phyloP scores from a whole-genome alignment of 164 flowering plant species.

The Dillenia turbinata region DNA sequence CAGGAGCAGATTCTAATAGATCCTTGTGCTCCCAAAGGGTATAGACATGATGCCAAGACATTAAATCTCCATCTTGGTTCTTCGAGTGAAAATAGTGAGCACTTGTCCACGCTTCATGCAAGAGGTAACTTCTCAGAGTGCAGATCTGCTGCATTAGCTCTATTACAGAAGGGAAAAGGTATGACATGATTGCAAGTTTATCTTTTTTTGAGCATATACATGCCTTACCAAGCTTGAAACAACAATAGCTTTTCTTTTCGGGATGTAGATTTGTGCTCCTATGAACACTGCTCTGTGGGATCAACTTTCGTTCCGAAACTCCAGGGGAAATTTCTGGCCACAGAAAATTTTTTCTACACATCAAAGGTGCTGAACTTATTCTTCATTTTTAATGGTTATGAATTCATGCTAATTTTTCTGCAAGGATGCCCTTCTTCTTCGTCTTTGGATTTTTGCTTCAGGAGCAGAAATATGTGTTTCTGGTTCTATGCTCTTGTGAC shows the following conservation, averaged over 20 bases:
- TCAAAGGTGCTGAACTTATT: constrained; percentile 49
- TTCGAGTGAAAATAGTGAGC: constrained; percentile 21
- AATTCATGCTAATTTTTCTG: not conserved
- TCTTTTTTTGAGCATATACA: too few relatives aligned
- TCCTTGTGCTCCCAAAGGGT: constrained; percentile 94
- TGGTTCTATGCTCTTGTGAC: constrained; percentile 8
- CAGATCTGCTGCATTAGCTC: constrained; percentile 68
- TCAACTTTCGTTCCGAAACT: constrained; percentile 73
- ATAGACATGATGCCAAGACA: constrained; percentile 23
- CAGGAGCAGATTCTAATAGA: constrained; percentile 37
- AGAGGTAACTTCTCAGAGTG: constrained; percentile 90
- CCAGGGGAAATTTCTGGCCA: constrained; percentile 80
- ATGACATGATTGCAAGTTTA: not conserved
- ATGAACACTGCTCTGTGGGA: constrained; percentile 56
- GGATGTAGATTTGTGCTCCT: constrained; percentile 65
- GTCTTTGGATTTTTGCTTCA: not conserved
- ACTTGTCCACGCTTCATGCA: constrained; percentile 40
- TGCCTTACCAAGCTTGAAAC: too few relatives aligned
- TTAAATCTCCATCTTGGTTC: constrained; percentile 39
- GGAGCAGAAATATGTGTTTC: not conserved
- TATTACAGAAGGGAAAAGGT: constrained; percentile 87
- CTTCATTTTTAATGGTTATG: not conserved
- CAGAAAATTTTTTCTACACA: constrained; percentile 91
- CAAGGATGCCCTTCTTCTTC: not conserved
- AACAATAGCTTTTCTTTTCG: not conserved